These are phyloP conservation scores for Coelastrella sp. DNA, from an alignment of 139 green algal species.

Conservation along the genomic window DNA sequence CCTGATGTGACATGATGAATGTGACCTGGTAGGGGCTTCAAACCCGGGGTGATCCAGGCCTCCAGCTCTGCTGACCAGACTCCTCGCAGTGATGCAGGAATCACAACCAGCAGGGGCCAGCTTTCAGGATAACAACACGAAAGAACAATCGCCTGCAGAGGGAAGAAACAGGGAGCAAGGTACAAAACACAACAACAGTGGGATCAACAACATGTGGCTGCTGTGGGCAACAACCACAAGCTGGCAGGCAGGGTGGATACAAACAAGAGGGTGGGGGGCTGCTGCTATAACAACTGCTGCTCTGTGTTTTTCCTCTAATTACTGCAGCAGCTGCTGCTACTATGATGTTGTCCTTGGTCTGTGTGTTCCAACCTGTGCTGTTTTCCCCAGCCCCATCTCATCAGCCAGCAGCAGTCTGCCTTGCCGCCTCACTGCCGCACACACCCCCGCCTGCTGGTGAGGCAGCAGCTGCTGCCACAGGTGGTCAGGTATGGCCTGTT, in stretches of 20 bases:
- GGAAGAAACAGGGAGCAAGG: too few species aligned
- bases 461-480: constrained; percentile 45
- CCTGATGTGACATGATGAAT: not conserved
- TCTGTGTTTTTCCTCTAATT: too few species aligned
- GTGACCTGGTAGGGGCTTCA: not conserved
- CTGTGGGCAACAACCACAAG: not conserved
- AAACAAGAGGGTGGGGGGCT: too few species aligned
- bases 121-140: constrained; percentile 54
- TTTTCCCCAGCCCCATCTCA: constrained; percentile 70
- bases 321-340: not conserved
- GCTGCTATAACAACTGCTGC: too few species aligned
- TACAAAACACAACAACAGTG: not conserved
- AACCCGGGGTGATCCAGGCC: constrained; percentile 20
- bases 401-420: constrained; percentile 45
- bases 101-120: constrained; percentile 70
- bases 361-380: constrained; percentile 37
- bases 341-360: not conserved
- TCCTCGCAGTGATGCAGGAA: constrained; percentile 52
- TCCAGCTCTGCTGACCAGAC: constrained; percentile 45
- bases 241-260: too few species aligned
- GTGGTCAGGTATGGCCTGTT: constrained; percentile 60
- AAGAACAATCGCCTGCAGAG: constrained; percentile 53
- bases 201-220: not conserved
- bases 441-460: constrained; percentile 57
- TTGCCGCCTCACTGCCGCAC: constrained; percentile 26